Evolutionary conservation across 768 basidiomycete genomes (phyloP).

Genomic region (Coprinopsis cinerea): DNA sequence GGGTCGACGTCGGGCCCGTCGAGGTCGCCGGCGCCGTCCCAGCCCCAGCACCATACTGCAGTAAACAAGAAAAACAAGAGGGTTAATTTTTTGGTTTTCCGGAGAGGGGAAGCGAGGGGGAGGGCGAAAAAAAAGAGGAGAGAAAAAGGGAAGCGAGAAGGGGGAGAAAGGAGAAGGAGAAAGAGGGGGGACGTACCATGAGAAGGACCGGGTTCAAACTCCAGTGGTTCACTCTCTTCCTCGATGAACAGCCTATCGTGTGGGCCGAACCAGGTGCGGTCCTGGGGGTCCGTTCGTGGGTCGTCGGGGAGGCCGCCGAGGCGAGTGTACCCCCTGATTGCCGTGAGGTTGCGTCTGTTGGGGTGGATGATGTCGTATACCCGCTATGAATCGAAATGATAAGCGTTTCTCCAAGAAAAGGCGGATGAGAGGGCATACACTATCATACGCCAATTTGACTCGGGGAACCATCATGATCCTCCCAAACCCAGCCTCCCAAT

Average conservation of each 20-base stretch:
- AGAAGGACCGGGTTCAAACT: constrained; percentile 77
- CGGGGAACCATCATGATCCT: constrained; percentile 97
- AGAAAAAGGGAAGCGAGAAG: no score
- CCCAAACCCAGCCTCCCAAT: constrained; percentile 94
- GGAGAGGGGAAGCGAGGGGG: no score
- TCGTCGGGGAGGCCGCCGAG: constrained; percentile 98
- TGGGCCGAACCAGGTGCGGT: constrained; percentile 96
- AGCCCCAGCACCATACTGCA: constrained; percentile 99
- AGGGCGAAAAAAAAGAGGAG: no score
- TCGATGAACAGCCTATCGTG: constrained; percentile 91
- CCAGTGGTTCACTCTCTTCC: constrained; percentile 75
- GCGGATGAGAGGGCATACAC: constrained; percentile 37
- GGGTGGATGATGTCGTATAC: constrained; percentile 97
- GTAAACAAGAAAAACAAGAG: neutral
- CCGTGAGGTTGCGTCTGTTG: constrained; percentile 81
- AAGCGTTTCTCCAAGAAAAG: neutral
- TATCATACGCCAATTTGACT: constrained; percentile 94
- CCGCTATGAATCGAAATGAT: constrained; percentile 41
- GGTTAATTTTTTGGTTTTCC: constrained; percentile 1
- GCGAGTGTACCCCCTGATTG: constrained; percentile 88
- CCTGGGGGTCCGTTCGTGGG: constrained; percentile 94
- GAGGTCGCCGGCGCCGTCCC: constrained; percentile 97
- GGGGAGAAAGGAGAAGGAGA: neutral
- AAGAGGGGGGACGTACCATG: constrained; percentile 56
- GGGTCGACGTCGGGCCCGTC: constrained; percentile 98